These are phyloP conservation scores for Diaporthe nobilis DNA, from an alignment of 2,329 filamentous ascomycete genomes.

Conservation along the genomic window DNA sequence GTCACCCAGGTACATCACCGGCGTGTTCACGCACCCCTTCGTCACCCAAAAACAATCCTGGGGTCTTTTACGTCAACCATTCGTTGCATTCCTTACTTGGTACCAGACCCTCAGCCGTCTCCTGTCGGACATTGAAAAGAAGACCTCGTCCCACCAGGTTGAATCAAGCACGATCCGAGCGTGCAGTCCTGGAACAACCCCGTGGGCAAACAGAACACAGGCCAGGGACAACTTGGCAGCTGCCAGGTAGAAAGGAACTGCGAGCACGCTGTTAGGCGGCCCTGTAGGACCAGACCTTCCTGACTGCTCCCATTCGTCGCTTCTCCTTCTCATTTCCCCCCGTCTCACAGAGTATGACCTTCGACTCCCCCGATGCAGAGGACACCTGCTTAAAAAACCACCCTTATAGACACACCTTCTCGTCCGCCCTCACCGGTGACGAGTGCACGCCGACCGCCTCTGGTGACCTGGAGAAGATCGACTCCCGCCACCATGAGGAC, in stretches of 20 bases:
- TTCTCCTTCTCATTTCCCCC: slow-evolving; percentile 37
- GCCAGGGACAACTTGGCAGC: background rate
- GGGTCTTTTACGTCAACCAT: slow-evolving; percentile 9
- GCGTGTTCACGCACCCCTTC: slow-evolving; percentile 10
- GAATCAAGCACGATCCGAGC: background rate
- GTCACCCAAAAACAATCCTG: background rate
- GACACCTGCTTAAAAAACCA: slow-evolving; percentile 58
- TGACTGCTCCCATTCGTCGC: slow-evolving; percentile 5
- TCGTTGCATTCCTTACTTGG: background rate
- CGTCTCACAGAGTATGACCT: slow-evolving; percentile 47
- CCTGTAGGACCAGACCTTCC: background rate
- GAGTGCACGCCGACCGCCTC: slow-evolving; percentile 38
- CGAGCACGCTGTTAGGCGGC: background rate
- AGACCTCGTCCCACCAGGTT: slow-evolving; percentile 34
- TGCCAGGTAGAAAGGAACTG: slow-evolving; percentile 6
- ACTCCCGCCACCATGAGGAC: slow-evolving; percentile 39
- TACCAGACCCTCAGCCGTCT: background rate
- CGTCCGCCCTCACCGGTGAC: slow-evolving; percentile 25
- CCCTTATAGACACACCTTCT: slow-evolving; percentile 33
- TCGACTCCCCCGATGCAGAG: slow-evolving; percentile 52
- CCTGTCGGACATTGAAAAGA: slow-evolving; percentile 39
- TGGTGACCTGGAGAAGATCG: slow-evolving; percentile 40
- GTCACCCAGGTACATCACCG: slow-evolving; percentile 8
- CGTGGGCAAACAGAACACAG: background rate
- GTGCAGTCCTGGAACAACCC: background rate